These are phyloP conservation scores for Pleurozium schreberi DNA, from an alignment of 225 moss, liverwort and hornwort genomes.

Conservation along the genomic window DNA sequence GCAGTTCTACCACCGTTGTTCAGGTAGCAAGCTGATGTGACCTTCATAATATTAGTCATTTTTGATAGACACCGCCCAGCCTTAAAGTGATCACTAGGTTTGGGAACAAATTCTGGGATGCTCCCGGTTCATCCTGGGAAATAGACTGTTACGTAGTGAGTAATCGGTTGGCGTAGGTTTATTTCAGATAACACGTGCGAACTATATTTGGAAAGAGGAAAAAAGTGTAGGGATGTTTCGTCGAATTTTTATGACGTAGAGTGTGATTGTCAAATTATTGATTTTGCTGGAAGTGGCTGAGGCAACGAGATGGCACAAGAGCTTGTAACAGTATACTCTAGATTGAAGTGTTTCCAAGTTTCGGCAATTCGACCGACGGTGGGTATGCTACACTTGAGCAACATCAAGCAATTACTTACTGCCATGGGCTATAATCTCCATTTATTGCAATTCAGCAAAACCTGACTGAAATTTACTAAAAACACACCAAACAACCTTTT, in stretches of 20 bases:
- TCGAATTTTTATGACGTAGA: neutral
- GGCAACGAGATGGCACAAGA: neutral
- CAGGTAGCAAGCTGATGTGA: conserved; percentile 22
- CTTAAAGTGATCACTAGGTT: neutral
- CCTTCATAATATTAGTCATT: neutral
- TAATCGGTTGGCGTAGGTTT: neutral
- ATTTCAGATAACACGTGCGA: neutral
- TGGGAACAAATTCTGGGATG: neutral
- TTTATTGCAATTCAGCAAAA: neutral
- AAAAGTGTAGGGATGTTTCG: neutral
- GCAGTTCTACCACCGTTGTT: conserved; percentile 53
- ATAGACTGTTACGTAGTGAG: neutral
- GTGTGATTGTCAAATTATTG: neutral
- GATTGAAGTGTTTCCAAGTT: neutral
- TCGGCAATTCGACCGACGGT: too few relatives aligned
- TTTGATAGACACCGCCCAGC: conserved; percentile 8
- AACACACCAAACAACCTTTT: neutral
- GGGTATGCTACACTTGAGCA: neutral
- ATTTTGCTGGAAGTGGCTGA: neutral
- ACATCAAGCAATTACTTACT: neutral
- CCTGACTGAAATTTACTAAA: neutral
- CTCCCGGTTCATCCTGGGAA: neutral
- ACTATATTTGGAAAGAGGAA: neutral
- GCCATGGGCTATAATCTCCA: neutral
- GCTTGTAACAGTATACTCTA: neutral